A percentile compares a stretch with the other conserved stretches of the same genome.
phyloP scores from a whole-genome alignment of 2,329 filamentous ascomycete species.

The Conoideocrella luteorostrata region DNA sequence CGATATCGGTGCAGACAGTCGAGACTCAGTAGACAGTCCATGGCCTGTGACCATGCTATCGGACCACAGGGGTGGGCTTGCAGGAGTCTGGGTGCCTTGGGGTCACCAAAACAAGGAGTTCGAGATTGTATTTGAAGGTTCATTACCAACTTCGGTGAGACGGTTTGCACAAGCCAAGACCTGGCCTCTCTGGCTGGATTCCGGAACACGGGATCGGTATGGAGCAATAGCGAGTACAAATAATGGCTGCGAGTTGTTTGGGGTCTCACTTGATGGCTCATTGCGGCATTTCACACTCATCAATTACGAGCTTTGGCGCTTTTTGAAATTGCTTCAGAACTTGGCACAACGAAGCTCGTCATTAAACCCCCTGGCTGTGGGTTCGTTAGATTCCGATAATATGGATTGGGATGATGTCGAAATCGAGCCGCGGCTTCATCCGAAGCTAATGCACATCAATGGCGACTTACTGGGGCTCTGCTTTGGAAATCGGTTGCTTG shows the following conservation, averaged over 20 bases:
- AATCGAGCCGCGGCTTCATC: constrained; percentile 32
- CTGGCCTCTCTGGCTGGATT: constrained; percentile 44
- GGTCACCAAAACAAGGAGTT: constrained; percentile 34
- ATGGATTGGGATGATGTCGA: constrained; percentile 16
- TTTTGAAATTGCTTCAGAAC: constrained; percentile 69
- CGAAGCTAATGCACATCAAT: constrained; percentile 56
- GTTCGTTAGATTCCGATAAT: constrained; percentile 7
- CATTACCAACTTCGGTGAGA: constrained; percentile 49
- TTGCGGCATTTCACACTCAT: constrained; percentile 65
- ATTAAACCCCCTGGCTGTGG: constrained; percentile 34
- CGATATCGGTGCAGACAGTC: constrained; percentile 30
- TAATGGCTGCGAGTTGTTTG: constrained; percentile 50
- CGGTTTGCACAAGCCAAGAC: constrained; percentile 48
- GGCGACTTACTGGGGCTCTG: constrained; percentile 58
- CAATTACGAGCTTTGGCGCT: constrained; percentile 51
- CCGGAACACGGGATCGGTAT: constrained; percentile 28
- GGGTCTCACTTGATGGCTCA: constrained; percentile 62
- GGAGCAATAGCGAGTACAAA: constrained; percentile 35
- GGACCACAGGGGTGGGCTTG: constrained; percentile 39
- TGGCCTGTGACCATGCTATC: constrained; percentile 42
- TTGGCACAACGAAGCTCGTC: constrained; percentile 45
- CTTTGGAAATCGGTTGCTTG: constrained; percentile 38
- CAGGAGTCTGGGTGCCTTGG: constrained; percentile 46
- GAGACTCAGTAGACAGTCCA: constrained; percentile 15
- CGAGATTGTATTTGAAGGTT: constrained; percentile 47